Base-by-base conservation (phyloP, 306 rosid species). In the Urtica urens region DNA sequence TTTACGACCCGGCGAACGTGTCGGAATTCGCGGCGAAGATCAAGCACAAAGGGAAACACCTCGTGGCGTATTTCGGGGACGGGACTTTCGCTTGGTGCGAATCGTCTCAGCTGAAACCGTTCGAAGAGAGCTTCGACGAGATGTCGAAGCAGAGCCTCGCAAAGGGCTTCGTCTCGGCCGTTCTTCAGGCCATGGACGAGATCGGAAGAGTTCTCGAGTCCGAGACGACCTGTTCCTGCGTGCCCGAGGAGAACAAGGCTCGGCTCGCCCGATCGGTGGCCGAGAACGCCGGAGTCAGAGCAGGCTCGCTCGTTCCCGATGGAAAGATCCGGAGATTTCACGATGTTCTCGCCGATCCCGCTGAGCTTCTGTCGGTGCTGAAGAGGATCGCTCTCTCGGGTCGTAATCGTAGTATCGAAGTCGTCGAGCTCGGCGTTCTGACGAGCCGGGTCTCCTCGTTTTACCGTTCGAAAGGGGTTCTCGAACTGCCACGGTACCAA, bases 71-170 rank as follows among this genome's bases (percentile, higher is more conserved):
- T 71, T 86, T 79, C 25, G 93, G 96, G 10, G 82, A 79, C 37
- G 71, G 65, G 14, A 76, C 93, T 5, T 86, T 79, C 58, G 80
- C 86, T n/a, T 86, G 93, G 96, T 86, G 93, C 60, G 72, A 74
- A 53, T 67, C 86, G 0, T 86, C 78, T 5, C 90, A 77, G 10
- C 52, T 86, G 60, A 82, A 77, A 68, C 78, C 74, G 6, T 82
- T 86, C 39, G 73, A 65, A 78, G 83, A 79, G 15, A 70, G 68
- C 54, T 86, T 77, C 10, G 60, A 38, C 28, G 81, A 72, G 54
- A 77, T 74, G 81, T 77, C 63, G 21, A 72, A 53, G 68, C 79
- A 74, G 51, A 72, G 81, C 60, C 55, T 29, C 51, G 59, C 74
- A 18, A 58, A 38, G 43, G 38, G 58, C 37, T 86, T 86, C 59